phyloP scores from a whole-genome alignment of 169 alveolate genomes.

The Plasmodium vivax region DNA sequence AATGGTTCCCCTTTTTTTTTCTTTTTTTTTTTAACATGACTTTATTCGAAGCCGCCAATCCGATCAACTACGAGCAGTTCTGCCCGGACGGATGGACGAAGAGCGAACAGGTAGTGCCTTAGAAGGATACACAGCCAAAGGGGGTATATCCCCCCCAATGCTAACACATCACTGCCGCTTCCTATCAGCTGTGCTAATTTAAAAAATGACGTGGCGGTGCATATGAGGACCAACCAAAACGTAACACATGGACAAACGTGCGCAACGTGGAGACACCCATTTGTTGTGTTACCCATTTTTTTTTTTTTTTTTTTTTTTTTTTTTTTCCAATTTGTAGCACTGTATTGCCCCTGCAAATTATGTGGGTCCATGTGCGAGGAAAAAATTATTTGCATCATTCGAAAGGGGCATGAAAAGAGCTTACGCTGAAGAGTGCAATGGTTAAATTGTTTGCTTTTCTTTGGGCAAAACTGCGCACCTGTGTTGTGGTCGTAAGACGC shows the following conservation, averaged over 20 bases:
- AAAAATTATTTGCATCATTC: conserved; percentile 33
- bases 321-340: background rate
- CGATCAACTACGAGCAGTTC: conserved; percentile 25
- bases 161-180: background rate
- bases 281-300: background rate
- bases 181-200: background rate
- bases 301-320: conserved; percentile 4
- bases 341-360: conserved; percentile 60
- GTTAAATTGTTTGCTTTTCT: conserved; percentile 17
- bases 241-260: background rate
- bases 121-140: background rate
- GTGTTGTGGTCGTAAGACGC: background rate
- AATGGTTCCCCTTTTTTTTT: background rate
- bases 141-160: background rate
- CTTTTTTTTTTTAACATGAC: background rate
- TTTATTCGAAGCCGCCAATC: background rate
- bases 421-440: conserved; percentile 62
- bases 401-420: conserved; percentile 32
- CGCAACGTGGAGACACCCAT: background rate
- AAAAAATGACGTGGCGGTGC: background rate
- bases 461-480: background rate
- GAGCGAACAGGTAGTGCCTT: conserved; percentile 10
- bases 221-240: background rate
- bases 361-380: conserved; percentile 57
- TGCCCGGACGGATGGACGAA: conserved; percentile 63